These are phyloP conservation scores for Cladophialophora bantiana DNA, from an alignment of 2,329 filamentous ascomycete genomes.

Conservation along the genomic window DNA sequence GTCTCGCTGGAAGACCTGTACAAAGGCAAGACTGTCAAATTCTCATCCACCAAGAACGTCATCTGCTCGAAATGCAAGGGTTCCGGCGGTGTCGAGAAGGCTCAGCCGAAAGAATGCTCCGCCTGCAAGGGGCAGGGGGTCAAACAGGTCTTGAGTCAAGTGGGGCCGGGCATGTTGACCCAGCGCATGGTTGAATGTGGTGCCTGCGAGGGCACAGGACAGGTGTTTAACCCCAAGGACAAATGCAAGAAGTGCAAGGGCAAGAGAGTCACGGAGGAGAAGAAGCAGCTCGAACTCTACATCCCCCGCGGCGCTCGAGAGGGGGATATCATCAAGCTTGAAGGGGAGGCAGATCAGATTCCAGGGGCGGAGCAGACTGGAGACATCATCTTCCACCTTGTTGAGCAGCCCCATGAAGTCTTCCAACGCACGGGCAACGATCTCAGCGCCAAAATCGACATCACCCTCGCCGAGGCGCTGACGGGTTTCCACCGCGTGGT, in stretches of 20 bases:
- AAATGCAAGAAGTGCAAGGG: slow-evolving; percentile 99
- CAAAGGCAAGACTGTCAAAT: slow-evolving; percentile 98
- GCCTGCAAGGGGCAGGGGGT: slow-evolving; percentile 81
- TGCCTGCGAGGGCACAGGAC: slow-evolving; percentile 83
- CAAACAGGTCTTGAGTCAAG: slow-evolving; percentile 77
- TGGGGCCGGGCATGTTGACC: slow-evolving; percentile 86
- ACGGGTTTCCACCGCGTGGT: slow-evolving; percentile 90
- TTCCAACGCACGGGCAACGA: slow-evolving; percentile 87
- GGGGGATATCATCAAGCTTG: slow-evolving; percentile 86
- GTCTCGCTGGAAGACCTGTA: slow-evolving; percentile 94
- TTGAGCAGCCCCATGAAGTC: slow-evolving; percentile 78
- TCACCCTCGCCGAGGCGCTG: slow-evolving; percentile 83
- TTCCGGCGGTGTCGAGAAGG: slow-evolving; percentile 87
- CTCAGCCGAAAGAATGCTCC: slow-evolving; percentile 81
- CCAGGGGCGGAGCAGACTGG: slow-evolving; percentile 83
- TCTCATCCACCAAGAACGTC: slow-evolving; percentile 92
- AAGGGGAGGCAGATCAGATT: slow-evolving; percentile 92
- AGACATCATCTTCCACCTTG: slow-evolving; percentile 88
- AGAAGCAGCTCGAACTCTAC: slow-evolving; percentile 95
- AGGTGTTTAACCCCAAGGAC: slow-evolving; percentile 92
- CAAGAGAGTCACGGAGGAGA: slow-evolving; percentile 81
- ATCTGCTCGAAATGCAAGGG: slow-evolving; percentile 89
- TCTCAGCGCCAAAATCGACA: slow-evolving; percentile 78
- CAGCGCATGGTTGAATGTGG: slow-evolving; percentile 81
- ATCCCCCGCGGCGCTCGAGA: slow-evolving; percentile 65